These are phyloP conservation scores for Pseudozyma hubeiensis DNA, from an alignment of 1,284 basidiomycete species.

Conservation along the genomic window DNA sequence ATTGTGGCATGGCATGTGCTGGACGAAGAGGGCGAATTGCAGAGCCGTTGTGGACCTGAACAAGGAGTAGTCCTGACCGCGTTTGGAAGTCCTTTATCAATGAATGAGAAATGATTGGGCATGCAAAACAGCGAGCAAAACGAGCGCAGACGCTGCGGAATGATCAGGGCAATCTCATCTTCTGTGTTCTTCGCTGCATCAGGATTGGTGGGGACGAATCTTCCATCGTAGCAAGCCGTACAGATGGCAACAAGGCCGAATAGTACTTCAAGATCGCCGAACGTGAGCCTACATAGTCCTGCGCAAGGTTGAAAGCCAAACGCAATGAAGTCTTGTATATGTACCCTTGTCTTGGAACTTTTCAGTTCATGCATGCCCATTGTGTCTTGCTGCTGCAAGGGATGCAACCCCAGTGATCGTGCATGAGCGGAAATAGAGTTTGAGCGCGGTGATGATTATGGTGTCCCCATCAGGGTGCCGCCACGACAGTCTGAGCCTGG, in stretches of 20 bases:
- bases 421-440: slow-evolving; percentile 3
- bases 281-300: slow-evolving; percentile 21
- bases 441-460: neutral
- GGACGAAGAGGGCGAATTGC: neutral
- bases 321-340: neutral
- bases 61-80: neutral
- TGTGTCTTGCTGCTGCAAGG: neutral
- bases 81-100: no score
- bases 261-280: slow-evolving; percentile 11
- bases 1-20: slow-evolving; percentile 19
- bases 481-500: slow-evolving; percentile 2
- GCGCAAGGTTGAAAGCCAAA: neutral
- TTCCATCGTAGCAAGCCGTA: neutral
- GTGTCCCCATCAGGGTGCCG: slow-evolving; percentile 1
- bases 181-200: neutral
- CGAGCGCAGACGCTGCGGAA: neutral
- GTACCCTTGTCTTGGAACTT: slow-evolving; percentile 17
- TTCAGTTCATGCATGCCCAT: neutral
- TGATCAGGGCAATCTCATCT: neutral
- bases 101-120: no score
- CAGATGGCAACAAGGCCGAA: neutral
- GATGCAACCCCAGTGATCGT: neutral
- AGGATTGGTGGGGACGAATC: neutral
- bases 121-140: neutral
- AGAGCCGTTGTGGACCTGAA: neutral